Evolutionary conservation across 306 rosid genomes (phyloP), one percentile per base, ranked within the genome.

Genomic region (Hylodesmum podocarpum): DNA sequence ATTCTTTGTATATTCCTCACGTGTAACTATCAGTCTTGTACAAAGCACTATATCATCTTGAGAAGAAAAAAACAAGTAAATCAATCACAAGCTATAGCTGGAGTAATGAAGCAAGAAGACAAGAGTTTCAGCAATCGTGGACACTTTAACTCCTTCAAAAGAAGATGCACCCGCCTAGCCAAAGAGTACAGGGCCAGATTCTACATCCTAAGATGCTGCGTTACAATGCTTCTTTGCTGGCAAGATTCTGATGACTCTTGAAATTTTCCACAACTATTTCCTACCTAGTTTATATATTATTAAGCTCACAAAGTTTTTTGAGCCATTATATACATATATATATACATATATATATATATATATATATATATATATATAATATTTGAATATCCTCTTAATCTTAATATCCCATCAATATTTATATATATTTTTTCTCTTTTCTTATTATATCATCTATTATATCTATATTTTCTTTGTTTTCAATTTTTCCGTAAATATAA

Each of bases 171-270:
- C n/a, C 29, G 59, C 59, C 70, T 91, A 54, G 89, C 79, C 61
- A 89, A 88, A 82, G 95, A 91, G 77, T 93, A 85, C 25, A 76
- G 97, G 61, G 93, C 90, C 5, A 78, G 90, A 80, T 88, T 91
- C 84, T 91, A 89, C 24, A 89, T 91, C 58, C 88, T 91, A 73
- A 86, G 91, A 33, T 86, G 97, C 3, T 89, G 97, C 64, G 78
- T 91, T 82, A 78, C 86, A 27, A 91, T 91, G 95, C 92, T 91
- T 40, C 22, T 91, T 28, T 91, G 95, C 69, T 91, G 92, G 92
- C 89, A 85, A 34, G 91, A 89, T 53, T 81, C 53, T 6, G 84
- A 74, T 11, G 93, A 91, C 21, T 37, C 29, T 9, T 53, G 16
- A 46, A n/a, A 46, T 10, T 40, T 40, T 4, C 15, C 46, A 40